Conservation (phyloP, 2,329 filamentous ascomycete species). For the Phialemoniopsis sp. region DNA sequence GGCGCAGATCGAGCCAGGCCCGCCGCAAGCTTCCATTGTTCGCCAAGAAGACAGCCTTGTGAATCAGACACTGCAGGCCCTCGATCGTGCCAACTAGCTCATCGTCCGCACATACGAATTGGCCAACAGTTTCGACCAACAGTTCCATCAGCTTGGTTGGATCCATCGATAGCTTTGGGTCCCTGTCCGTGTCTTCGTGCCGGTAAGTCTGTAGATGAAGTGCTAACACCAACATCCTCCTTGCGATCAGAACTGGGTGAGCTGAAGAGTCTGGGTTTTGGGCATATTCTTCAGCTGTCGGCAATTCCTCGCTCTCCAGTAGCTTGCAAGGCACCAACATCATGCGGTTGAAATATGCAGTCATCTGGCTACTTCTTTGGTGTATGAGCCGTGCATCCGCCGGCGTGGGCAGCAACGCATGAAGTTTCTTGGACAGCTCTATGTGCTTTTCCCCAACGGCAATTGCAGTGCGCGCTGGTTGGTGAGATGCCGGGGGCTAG, state of each 20-base stretch:
- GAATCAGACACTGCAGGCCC: conserved; percentile 41
- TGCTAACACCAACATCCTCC: conserved; percentile 8
- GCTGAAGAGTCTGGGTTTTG: not conserved
- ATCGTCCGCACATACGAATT: conserved; percentile 23
- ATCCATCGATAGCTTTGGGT: conserved; percentile 14
- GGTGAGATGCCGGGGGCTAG: no score
- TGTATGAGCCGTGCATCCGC: conserved; percentile 10
- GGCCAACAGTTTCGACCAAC: conserved; percentile 18
- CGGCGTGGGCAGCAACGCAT: conserved; percentile 12
- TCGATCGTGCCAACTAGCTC: conserved; percentile 36
- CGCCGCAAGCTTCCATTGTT: conserved; percentile 39
- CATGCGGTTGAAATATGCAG: conserved; percentile 15
- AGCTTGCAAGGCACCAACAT: conserved; percentile 15
- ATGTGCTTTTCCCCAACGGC: not conserved
- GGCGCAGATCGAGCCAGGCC: conserved; percentile 37
- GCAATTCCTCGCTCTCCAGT: not conserved
- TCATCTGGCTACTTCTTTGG: conserved; percentile 4
- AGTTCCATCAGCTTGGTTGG: conserved; percentile 15
- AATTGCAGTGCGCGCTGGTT: no score
- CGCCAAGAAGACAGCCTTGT: conserved; percentile 38
- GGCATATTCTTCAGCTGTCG: no score
- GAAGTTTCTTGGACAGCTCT: conserved; percentile 8
- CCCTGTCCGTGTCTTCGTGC: not conserved
- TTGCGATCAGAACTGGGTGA: conserved; percentile 5
- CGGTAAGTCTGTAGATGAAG: conserved; percentile 4